Base-by-base conservation (phyloP, 1,284 basidiomycete species). In the Fistulinella cinereoalba region DNA sequence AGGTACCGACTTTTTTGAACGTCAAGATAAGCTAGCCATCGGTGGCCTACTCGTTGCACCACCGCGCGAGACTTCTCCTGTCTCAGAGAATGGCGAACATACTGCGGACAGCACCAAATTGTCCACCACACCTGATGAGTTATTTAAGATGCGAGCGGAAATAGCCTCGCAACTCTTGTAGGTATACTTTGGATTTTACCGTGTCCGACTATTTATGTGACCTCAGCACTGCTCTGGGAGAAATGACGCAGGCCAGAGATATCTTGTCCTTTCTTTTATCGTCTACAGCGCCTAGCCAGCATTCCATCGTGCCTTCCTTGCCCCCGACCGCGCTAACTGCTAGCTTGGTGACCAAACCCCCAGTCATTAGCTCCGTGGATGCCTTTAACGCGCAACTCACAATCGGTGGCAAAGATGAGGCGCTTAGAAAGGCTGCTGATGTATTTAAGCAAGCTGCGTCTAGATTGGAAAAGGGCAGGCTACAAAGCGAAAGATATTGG, bases 371-470 rank as follows among this genome's bases (percentile, higher is more conserved):
- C 4, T 88, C 88, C 0, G 77, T 90, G 1, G 80, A 83, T 45
- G 77, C 84, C 3, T 89, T 89, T 65, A 80, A 89, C 63, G 71
- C 83, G 1, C 87, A 90, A 54, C 69, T 91, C 6, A 72, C 75
- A 6, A 74, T 88, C 37, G 86, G 88, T 2, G 80, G 83, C 27
- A 91, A 90, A 65, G 88, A 91, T 50, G 81, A 82, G 57, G 80
- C 86, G 0, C 66, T 91, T 29, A 71, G 88, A 50, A 81, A 83
- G 52, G 88, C 88, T 23, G 76, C 83, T 1, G 71, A 74, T 45
- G 69, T 88, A 2, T 84, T 91, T 53, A 86, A 80, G 55, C 64
- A 70, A 25, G 87, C 86, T 5, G 81, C 85, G 11, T 74, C 79
- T 41, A 76, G 77, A 40, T 79, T 89, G 68, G 86, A 88, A 58